phyloP scores from a whole-genome alignment of 78 protist genomes.

The Emiliania huxleyi region DNA sequence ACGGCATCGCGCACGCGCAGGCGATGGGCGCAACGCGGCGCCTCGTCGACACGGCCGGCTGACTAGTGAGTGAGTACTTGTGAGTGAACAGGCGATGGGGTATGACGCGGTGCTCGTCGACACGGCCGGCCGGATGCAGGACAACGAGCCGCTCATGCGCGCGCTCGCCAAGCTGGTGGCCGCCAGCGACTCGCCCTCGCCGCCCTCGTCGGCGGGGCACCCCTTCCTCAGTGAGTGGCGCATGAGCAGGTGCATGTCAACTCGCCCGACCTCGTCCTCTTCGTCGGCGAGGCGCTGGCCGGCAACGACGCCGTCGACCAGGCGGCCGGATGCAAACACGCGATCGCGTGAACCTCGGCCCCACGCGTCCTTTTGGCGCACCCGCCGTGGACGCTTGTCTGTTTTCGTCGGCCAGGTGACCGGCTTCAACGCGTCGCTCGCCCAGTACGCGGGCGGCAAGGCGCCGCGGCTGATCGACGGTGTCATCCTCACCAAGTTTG shows the following conservation, averaged over 20 bases:
- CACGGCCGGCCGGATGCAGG: conserved; percentile 99
- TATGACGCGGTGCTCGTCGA: conserved; percentile 83
- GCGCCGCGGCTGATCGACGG: conserved; percentile 92
- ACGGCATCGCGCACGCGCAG: conserved; percentile 68
- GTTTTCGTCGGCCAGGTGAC: conserved; percentile 48
- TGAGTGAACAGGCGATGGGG: neutral
- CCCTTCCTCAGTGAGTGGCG: too few relatives aligned
- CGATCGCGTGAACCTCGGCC: too few relatives aligned
- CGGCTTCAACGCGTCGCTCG: conserved; percentile 84
- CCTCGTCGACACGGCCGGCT: too few relatives aligned
- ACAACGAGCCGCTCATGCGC: conserved; percentile 95
- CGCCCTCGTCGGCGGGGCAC: too few relatives aligned
- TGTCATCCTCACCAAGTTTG: conserved; percentile 98
- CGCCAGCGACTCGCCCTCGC: too few relatives aligned
- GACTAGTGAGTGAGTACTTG: too few relatives aligned
- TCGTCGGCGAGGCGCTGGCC: conserved; percentile 99
- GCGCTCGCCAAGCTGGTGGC: conserved; percentile 83
- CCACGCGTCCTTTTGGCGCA: too few relatives aligned
- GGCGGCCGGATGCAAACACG: too few relatives aligned
- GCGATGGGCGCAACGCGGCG: too few relatives aligned
- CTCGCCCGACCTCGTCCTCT: conserved; percentile 93
- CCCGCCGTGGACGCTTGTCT: too few relatives aligned
- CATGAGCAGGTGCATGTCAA: conserved; percentile 53
- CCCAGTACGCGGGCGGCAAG: conserved; percentile 22
- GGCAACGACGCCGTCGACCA: conserved; percentile 99